Conservation (phyloP, 495 filamentous ascomycete species). For the Aspergillus sparsus region DNA sequence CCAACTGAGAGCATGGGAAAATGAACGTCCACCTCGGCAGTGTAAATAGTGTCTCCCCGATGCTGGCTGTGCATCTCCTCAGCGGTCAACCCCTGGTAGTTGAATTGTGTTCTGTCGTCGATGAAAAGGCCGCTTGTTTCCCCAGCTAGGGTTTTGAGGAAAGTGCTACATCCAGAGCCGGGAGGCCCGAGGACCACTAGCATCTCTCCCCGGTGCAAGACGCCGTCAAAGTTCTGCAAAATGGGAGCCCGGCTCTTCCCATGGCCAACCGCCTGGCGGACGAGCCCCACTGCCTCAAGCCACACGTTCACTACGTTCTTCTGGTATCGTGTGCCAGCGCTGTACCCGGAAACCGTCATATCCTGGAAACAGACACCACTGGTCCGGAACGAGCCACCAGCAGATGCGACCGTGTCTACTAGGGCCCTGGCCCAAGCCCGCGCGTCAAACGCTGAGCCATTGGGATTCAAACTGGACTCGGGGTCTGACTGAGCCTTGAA, state of each 20-base stretch:
- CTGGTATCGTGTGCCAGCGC: conserved; percentile 74
- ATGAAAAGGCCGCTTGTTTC: too few relatives aligned
- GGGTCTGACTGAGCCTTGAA: not conserved
- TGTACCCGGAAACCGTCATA: conserved; percentile 74
- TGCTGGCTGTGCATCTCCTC: conserved; percentile 63
- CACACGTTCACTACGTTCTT: conserved; percentile 71
- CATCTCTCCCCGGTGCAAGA: conserved; percentile 75
- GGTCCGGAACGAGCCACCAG: not conserved
- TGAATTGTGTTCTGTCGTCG: too few relatives aligned
- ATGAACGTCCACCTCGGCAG: conserved; percentile 48
- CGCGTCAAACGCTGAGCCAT: conserved; percentile 41
- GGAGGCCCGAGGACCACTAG: conserved; percentile 76
- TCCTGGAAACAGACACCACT: conserved; percentile 54
- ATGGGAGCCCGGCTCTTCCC: conserved; percentile 63
- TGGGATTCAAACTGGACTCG: conserved; percentile 41
- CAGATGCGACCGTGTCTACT: conserved; percentile 45
- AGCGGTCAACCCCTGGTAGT: too few relatives aligned
- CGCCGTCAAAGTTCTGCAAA: conserved; percentile 67
- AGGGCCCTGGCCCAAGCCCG: conserved; percentile 28
- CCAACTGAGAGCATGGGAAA: conserved; percentile 62
- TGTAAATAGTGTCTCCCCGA: conserved; percentile 59
- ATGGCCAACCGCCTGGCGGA: conserved; percentile 42
- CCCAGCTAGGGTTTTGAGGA: too few relatives aligned
- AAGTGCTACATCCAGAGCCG: too few relatives aligned
- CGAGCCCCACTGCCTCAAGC: conserved; percentile 52